Evolutionary conservation across 352 stramenopile genomes (phyloP).

Genomic region (Elongisporangium prolatum): DNA sequence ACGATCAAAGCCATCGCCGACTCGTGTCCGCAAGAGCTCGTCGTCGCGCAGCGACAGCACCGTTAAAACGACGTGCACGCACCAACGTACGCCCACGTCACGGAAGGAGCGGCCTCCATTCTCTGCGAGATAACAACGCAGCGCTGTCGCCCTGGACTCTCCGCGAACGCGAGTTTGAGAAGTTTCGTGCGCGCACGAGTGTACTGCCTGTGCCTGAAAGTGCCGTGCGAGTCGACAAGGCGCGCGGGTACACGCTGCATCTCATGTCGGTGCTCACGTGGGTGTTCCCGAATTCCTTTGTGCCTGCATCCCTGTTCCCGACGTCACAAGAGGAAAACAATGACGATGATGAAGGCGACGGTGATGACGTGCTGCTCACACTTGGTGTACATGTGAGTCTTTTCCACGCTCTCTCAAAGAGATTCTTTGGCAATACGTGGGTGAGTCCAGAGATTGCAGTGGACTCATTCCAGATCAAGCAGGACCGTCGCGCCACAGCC

Average conservation of each 20-base stretch:
- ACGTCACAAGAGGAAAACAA: conserved; percentile 10
- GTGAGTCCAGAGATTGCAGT: conserved; percentile 62
- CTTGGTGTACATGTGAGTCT: conserved; percentile 84
- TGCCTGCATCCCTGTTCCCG: conserved; percentile 26
- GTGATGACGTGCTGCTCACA: conserved; percentile 48
- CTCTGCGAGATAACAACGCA: background rate
- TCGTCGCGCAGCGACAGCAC: background rate
- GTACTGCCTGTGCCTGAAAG: conserved; percentile 60
- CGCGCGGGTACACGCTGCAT: conserved; percentile 58
- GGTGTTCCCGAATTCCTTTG: conserved; percentile 51
- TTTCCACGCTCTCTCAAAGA: conserved; percentile 78
- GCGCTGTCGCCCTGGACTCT: conserved; percentile 35
- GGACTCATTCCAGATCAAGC: conserved; percentile 45
- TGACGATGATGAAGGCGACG: conserved; percentile 32
- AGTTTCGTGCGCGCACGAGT: conserved; percentile 56
- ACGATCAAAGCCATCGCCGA: background rate
- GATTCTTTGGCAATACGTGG: conserved; percentile 93
- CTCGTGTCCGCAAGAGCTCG: background rate
- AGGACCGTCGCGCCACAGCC: conserved; percentile 34
- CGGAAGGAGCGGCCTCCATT: background rate
- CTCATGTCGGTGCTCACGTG: conserved; percentile 64
- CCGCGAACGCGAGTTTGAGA: conserved; percentile 74
- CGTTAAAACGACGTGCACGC: background rate
- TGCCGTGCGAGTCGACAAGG: conserved; percentile 45
- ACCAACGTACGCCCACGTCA: background rate